A percentile compares a stretch with the other conserved stretches of the same genome.
phyloP scores from a whole-genome alignment of 1,284 basidiomycete species.

The Microbotryum violaceum region DNA sequence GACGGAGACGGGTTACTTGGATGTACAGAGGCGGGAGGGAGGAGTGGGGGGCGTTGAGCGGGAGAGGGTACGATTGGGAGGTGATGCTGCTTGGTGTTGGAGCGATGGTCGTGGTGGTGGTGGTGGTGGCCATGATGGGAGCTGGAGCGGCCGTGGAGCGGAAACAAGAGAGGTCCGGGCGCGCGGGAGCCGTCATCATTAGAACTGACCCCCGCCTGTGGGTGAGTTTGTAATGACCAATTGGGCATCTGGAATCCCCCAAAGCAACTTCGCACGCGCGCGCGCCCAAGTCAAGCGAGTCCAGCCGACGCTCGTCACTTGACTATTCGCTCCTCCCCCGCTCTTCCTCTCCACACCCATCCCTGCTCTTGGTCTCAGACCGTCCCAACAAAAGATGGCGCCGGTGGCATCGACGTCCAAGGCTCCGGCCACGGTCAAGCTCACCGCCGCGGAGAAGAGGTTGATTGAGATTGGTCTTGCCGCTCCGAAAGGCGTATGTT shows the following conservation, averaged over 20 bases:
- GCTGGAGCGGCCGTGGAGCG: neutral
- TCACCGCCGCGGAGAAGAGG: slow-evolving; percentile 28
- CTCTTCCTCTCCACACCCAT: neutral
- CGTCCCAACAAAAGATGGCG: neutral
- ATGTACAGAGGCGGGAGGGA: slow-evolving; percentile 10
- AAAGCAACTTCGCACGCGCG: neutral
- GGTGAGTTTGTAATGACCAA: too few species aligned
- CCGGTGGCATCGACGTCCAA: slow-evolving; percentile 7
- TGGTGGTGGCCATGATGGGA: neutral
- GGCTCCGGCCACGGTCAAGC: slow-evolving; percentile 11
- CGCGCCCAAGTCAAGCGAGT: neutral
- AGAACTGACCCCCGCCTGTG: neutral
- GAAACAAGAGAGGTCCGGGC: neutral
- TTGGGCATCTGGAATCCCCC: too few species aligned
- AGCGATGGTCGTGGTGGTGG: neutral
- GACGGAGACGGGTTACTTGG: slow-evolving; percentile 5
- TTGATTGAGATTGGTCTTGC: slow-evolving; percentile 27
- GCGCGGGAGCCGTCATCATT: neutral
- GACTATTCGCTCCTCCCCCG: neutral
- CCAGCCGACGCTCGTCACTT: too few species aligned
- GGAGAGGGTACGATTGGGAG: slow-evolving; percentile 4
- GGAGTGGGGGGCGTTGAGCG: slow-evolving; percentile 6
- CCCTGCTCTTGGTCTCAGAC: slow-evolving; percentile 4
- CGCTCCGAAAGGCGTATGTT: slow-evolving; percentile 19
- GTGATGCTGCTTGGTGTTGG: neutral